Conservation (phyloP, 805 yeast species). For the Candida maesae region DNA sequence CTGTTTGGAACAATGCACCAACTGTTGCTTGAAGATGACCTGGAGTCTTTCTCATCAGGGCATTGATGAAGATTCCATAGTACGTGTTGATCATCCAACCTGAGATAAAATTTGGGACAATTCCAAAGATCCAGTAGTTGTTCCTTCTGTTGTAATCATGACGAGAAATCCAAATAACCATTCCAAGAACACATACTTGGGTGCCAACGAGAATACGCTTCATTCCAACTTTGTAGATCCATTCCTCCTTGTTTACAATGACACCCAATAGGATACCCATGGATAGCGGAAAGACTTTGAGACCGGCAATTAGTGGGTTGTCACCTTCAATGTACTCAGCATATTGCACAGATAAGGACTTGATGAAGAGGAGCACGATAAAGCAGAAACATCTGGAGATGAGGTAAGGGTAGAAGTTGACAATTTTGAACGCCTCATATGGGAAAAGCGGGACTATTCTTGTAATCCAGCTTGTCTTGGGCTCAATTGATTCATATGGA, state of each 20-base stretch:
- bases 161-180: conserved; percentile 20
- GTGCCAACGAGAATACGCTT: conserved; percentile 17
- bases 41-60: conserved; percentile 33
- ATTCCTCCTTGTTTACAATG: conserved; percentile 22
- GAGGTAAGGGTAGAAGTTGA: conserved; percentile 27
- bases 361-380: conserved; percentile 20
- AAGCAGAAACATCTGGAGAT: conserved; percentile 22
- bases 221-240: conserved; percentile 24
- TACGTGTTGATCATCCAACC: conserved; percentile 31
- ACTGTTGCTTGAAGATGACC: conserved; percentile 38
- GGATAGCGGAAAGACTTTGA: conserved; percentile 34
- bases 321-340: conserved; percentile 28
- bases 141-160: neutral
- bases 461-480: conserved; percentile 10
- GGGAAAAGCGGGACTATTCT: conserved; percentile 29
- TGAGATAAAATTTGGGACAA: conserved; percentile 24
- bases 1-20: conserved; percentile 34
- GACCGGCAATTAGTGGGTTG: conserved; percentile 33
- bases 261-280: conserved; percentile 32
- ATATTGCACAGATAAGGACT: conserved; percentile 26
- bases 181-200: conserved; percentile 15
- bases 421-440: conserved; percentile 24
- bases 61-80: conserved; percentile 33
- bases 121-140: conserved; percentile 28
- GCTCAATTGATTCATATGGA: neutral